Evolutionary conservation across 495 filamentous ascomycete species (phyloP).

Genomic region (Talaromyces borbonicus): DNA sequence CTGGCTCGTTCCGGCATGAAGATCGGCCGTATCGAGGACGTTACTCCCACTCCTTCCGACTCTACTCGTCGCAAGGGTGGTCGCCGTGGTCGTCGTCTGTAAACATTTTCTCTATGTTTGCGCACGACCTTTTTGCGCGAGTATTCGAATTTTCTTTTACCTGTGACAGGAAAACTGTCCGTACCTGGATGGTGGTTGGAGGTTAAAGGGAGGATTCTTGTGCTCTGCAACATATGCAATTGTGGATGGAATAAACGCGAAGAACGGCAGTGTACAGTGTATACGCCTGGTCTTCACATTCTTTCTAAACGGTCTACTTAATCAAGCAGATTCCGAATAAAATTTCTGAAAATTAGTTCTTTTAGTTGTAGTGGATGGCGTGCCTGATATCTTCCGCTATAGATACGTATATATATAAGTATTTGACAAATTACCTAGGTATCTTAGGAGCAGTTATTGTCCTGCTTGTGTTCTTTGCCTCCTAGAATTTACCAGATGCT

Average conservation of each 20-base stretch:
- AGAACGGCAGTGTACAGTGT: slow-evolving; percentile 44
- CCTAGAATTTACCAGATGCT: too few species aligned
- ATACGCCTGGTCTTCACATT: slow-evolving; percentile 45
- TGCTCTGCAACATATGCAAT: slow-evolving; percentile 24
- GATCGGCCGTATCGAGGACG: slow-evolving; percentile 99
- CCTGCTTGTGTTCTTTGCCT: too few species aligned
- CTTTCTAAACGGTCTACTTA: too few species aligned
- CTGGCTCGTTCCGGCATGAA: slow-evolving; percentile 98
- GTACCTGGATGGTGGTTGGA: background rate
- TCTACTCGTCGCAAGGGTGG: slow-evolving; percentile 98
- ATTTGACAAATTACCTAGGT: too few species aligned
- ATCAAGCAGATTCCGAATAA: background rate
- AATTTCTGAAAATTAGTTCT: background rate
- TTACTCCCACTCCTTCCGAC: slow-evolving; percentile 97
- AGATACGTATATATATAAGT: too few species aligned
- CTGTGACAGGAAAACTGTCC: background rate
- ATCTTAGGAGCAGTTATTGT: too few species aligned
- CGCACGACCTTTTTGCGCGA: background rate
- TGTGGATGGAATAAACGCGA: slow-evolving; percentile 50
- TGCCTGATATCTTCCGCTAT: too few species aligned
- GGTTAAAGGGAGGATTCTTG: background rate
- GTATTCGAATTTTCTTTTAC: background rate
- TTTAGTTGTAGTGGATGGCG: too few species aligned
- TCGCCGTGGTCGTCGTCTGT: slow-evolving; percentile 99
- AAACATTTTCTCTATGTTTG: slow-evolving; percentile 31